A percentile compares a stretch with the other conserved stretches of the same genome.
These are phyloP conservation scores for Ilyonectria sp. DNA, from an alignment of 2,329 filamentous ascomycete species.

Conservation along the genomic window DNA sequence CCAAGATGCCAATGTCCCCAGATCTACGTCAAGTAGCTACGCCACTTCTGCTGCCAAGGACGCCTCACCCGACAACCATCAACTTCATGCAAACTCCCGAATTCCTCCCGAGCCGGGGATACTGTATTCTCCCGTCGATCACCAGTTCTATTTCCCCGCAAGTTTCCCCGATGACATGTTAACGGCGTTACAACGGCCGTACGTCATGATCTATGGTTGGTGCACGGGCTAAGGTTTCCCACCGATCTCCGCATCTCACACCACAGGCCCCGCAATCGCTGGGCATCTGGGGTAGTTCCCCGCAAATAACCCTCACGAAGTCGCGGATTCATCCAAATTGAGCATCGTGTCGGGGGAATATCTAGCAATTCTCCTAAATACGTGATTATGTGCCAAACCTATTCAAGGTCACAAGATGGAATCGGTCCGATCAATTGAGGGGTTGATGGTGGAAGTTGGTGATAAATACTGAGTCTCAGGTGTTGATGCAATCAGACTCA, in stretches of 20 bases:
- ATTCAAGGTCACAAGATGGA: slow-evolving; percentile 1
- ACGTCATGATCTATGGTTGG: slow-evolving; percentile 2
- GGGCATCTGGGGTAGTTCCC: slow-evolving; percentile 19
- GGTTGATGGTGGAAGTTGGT: neutral
- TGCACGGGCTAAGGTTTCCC: neutral
- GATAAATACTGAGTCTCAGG: neutral
- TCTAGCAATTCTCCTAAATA: neutral
- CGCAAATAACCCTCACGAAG: slow-evolving; percentile 1
- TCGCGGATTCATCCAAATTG: slow-evolving; percentile 3
- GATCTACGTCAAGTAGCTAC: too few relatives aligned
- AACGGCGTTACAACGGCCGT: neutral
- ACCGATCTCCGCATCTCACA: slow-evolving; percentile 22
- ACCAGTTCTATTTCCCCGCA: neutral
- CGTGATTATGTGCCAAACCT: neutral
- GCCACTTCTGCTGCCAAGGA: too few relatives aligned
- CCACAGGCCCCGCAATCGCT: slow-evolving; percentile 17
- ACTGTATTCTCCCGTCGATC: neutral
- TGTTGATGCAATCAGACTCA: neutral
- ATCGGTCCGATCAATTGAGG: slow-evolving; percentile 16
- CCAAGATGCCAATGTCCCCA: too few relatives aligned
- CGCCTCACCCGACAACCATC: neutral
- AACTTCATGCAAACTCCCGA: neutral
- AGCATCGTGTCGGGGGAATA: slow-evolving; percentile 2
- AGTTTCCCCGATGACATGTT: neutral
- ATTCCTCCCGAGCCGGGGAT: neutral